Evolutionary conservation across 2,329 filamentous ascomycete genomes (phyloP), one percentile per base, ranked within the genome.

Genomic region (Cercospora zeina): DNA sequence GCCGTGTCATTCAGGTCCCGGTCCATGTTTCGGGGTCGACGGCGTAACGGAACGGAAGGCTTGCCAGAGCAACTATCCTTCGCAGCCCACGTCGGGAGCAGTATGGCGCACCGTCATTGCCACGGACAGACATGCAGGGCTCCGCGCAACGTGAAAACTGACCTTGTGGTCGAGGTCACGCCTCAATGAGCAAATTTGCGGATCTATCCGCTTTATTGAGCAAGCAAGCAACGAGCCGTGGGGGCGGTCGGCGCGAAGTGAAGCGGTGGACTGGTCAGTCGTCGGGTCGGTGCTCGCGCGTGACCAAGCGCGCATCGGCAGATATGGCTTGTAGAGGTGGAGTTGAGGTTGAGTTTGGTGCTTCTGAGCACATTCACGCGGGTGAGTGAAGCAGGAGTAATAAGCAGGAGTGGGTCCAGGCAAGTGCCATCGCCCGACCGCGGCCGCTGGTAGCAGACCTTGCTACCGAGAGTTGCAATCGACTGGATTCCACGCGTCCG

Each of bases 151-250:
- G 65, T 64, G 56, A 54, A 59, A 63, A 62, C 67, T 65, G 58
- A 68, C 67, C 61, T 65, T 54, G 42, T 45, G 45, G 49, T 57
- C 27, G 34, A 36, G 37, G 39, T 58, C 50, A 45, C 47, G 47
- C 56, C 49, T n/a, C 54, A 57, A 19, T 69, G 68, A 69, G 68
- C 68, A 69, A 66, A 66, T 69, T 65, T 69, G 59, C 64, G 62
- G 58, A 45, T 60, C n/a, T 45, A 61, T 6, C 53, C 42, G 50
- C 51, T 27, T 45, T 61, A 54, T 61, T 55, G 45, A 50, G 42
- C 42, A 53, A 53, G 55, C 34, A 34, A 51, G 24, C 3, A 3
- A 50, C 36, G 16, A 47, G 53, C 34, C 27, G 50, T 37, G 30
- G 31, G 49, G 45, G 45, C 31, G 34, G 57, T 24, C 54, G 9